Evolutionary conservation across 2,329 filamentous ascomycete genomes (phyloP), one percentile per base, ranked within the genome.

Genomic region (Pseudonectria foliicola): DNA sequence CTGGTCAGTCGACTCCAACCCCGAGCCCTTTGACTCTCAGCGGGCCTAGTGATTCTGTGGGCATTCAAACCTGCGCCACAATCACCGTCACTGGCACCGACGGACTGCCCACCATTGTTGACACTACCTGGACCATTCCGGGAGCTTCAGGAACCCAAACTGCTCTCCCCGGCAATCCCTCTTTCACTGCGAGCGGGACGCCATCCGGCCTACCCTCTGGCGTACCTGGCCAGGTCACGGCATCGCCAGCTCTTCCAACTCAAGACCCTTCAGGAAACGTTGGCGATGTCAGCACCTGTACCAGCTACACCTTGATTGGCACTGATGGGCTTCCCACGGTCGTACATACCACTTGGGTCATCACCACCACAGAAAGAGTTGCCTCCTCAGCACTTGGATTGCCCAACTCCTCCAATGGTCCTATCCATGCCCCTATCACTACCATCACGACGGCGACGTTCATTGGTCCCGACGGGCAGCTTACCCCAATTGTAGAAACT

Each of bases 401-500:
- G 33, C 28, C 6, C 39, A 39, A 34, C 21, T 35, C 48, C 10
- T 39, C 42, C 12, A 42, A 33, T 36, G 36, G 30, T n/a, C 33
- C 24, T 25, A 44, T 35, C 6, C 37, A 38, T 18, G 32, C 37
- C 3, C 28, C 42, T 4, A 39, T 51, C 35, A 56, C 56, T n/a
- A 48, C 48, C 2, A 42, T 52, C 37, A 53, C 57, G 28, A 62
- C 59, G 3, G 46, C 53, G 13, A 37, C 56, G 4, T 37, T 59
- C 23, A 35, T 60, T 11, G 59, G 59, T 10, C 43, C 53, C 5
- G 49, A 61, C 42, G 58, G 59, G 11, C 37, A 50, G 11, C 40
- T 45, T 3, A 61, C 59, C 11, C 45, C 59, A 15, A 47, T 54
- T 18, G 49, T 58, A 8, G 50, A 59, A 29, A 60, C 57, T 10